Evolutionary conservation across 2,329 filamentous ascomycete species (phyloP).

Genomic region (Ophiostoma ips): DNA sequence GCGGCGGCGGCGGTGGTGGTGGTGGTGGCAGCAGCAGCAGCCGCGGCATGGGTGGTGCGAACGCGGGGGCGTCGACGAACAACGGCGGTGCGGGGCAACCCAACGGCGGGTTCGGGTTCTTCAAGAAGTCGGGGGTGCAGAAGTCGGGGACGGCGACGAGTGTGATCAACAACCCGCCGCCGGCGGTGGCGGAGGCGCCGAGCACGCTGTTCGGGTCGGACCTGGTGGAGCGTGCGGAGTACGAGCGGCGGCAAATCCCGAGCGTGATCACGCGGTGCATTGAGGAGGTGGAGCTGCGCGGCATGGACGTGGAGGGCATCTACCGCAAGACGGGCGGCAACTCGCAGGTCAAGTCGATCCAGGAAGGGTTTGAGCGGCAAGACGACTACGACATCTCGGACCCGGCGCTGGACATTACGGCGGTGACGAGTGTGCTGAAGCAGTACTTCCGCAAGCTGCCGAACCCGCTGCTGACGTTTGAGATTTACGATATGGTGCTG

Average conservation of each 20-base stretch:
- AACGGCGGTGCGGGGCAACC: not conserved
- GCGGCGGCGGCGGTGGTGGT: constrained; percentile 2
- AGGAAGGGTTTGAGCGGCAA: constrained; percentile 79
- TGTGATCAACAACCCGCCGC: constrained; percentile 20
- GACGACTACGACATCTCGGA: constrained; percentile 88
- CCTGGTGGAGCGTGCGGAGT: constrained; percentile 70
- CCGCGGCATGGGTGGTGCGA: constrained; percentile 5
- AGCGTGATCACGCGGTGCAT: constrained; percentile 87
- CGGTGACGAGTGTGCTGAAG: constrained; percentile 89
- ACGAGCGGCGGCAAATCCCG: constrained; percentile 78
- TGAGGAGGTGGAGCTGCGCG: constrained; percentile 86
- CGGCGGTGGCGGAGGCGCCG: constrained; percentile 33
- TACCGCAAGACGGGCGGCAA: constrained; percentile 95
- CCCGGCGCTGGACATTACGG: constrained; percentile 84
- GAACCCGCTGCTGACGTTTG: constrained; percentile 76
- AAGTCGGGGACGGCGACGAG: constrained; percentile 36
- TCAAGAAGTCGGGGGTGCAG: constrained; percentile 40
- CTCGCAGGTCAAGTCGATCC: constrained; percentile 78
- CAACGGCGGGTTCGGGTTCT: constrained; percentile 54
- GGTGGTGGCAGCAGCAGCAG: not conserved
- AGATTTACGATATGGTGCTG: constrained; percentile 79
- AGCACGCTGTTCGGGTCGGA: constrained; percentile 76
- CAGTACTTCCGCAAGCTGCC: constrained; percentile 95
- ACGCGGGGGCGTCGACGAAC: not conserved
- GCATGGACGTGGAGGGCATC: constrained; percentile 95